Base-by-base conservation (phyloP, 345 rosid species). In the Dipteronia dyeriana region DNA sequence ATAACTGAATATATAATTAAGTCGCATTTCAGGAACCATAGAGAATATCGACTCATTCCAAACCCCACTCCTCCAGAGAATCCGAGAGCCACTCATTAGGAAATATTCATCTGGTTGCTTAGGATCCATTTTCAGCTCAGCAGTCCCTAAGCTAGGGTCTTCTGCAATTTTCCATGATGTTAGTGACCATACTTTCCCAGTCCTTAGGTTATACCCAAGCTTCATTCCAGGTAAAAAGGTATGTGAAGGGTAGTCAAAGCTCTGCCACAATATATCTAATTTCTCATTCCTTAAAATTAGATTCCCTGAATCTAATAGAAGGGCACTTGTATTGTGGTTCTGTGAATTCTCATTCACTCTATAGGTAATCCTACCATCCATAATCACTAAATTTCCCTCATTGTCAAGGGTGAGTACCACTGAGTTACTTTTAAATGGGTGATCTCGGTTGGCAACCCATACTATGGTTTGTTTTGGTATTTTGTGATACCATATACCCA, bases 281-380 rank as follows among this genome's bases (percentile, higher is more conserved):
- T 41, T 62, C 16, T 22, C 81, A 49, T 83, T 76, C n/a, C 83
- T 76, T 7, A 81, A 29, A 59, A 84, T 60, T 19, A 84, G 51
- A 65, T 84, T 84, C 19, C 80, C 82, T 2, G 78, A 72, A 70
- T 82, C 74, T 67, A 76, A 23, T 26, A 81, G 71, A 41, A 41
- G 45, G 12, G 62, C 62, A 57, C 62, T 57, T 19, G 62, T 45
- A n/a, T 68, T 68, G 11, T 43, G 57, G n/a, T n/a, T 68, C 54
- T 13, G 2, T 5, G 26, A 9, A 9, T 0, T 23, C 57, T 26
- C 56, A 45, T 12, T 45, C 26, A 20, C 62, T n/a, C 62, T 57
- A 20, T 57, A 57, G 2, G 62, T 57, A n/a, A 57, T 57, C 25
- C 25, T n/a, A 22, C 57, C 72, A 68, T 68, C 72, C 25, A 43